These are phyloP conservation scores for Dendrostoma leiphaemia DNA, from an alignment of 2,329 filamentous ascomycete genomes.

Conservation along the genomic window DNA sequence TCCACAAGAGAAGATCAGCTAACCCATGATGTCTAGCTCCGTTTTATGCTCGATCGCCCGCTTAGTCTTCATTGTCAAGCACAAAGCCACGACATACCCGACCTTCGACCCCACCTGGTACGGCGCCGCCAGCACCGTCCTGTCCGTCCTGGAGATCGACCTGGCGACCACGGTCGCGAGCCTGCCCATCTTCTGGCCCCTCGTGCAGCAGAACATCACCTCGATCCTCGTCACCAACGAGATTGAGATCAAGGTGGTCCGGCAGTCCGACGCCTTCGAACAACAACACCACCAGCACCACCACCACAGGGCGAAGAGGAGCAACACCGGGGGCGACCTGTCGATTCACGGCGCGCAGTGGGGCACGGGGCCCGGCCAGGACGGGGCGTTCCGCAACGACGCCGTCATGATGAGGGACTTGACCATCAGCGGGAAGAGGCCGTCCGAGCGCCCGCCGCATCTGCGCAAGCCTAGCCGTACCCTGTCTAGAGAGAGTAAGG, in stretches of 20 bases:
- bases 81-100: slow-evolving; percentile 21
- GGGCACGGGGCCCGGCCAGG: too few relatives aligned
- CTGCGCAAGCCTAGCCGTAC: too few relatives aligned
- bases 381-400: too few relatives aligned
- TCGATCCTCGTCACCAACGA: slow-evolving; percentile 27
- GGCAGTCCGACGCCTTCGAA: not conserved
- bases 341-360: too few relatives aligned
- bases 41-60: slow-evolving; percentile 23
- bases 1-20: not conserved
- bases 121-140: slow-evolving; percentile 22
- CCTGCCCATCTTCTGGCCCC: slow-evolving; percentile 29
- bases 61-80: slow-evolving; percentile 21
- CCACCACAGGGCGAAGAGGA: too few relatives aligned
- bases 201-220: slow-evolving; percentile 22
- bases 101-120: slow-evolving; percentile 27
- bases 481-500: too few relatives aligned
- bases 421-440: not conserved
- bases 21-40: slow-evolving; percentile 9
- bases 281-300: too few relatives aligned
- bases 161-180: slow-evolving; percentile 26
- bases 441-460: not conserved
- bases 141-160: slow-evolving; percentile 26
- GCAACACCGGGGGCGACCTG: too few relatives aligned
- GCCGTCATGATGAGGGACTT: not conserved
- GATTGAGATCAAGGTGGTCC: slow-evolving; percentile 20